These are phyloP conservation scores for Helicocarpus griseus DNA, from an alignment of 2,329 filamentous ascomycete species.

Conservation along the genomic window DNA sequence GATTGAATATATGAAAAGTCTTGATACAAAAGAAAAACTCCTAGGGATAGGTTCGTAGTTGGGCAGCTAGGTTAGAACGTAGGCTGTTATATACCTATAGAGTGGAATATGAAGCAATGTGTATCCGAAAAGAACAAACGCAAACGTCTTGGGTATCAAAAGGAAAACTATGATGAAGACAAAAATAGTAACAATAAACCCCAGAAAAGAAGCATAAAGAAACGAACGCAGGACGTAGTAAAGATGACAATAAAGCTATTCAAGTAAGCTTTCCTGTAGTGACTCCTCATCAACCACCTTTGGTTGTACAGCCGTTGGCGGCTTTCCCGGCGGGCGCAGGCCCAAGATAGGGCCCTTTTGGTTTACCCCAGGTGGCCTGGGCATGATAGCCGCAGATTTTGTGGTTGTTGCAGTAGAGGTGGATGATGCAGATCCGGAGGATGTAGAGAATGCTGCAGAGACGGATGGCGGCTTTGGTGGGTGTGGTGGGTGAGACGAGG, in stretches of 20 bases:
- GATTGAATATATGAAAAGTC: too few species aligned
- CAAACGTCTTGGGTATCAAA: too few species aligned
- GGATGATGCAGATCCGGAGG: conserved; percentile 21
- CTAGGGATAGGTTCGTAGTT: too few species aligned
- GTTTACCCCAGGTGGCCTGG: conserved; percentile 63
- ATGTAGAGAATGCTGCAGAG: conserved; percentile 27
- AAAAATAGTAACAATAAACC: not conserved
- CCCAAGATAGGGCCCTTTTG: conserved; percentile 66
- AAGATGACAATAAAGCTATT: conserved; percentile 18
- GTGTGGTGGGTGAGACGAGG: not conserved
- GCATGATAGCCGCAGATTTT: conserved; percentile 21
- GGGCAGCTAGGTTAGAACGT: too few species aligned
- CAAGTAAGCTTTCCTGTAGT: conserved; percentile 50
- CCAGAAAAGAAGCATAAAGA: not conserved
- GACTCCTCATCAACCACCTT: conserved; percentile 51
- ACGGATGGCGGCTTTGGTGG: conserved; percentile 1
- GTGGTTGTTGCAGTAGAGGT: conserved; percentile 33
- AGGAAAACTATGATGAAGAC: not conserved
- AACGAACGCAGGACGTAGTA: not conserved
- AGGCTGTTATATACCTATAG: too few species aligned
- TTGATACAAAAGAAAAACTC: too few species aligned
- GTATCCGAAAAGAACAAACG: too few species aligned
- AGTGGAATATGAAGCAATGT: too few species aligned
- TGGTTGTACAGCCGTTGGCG: conserved; percentile 49
- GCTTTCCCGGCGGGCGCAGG: conserved; percentile 49